phyloP scores from a whole-genome alignment of 208 protist species.

The Wallacemonas sp. region DNA sequence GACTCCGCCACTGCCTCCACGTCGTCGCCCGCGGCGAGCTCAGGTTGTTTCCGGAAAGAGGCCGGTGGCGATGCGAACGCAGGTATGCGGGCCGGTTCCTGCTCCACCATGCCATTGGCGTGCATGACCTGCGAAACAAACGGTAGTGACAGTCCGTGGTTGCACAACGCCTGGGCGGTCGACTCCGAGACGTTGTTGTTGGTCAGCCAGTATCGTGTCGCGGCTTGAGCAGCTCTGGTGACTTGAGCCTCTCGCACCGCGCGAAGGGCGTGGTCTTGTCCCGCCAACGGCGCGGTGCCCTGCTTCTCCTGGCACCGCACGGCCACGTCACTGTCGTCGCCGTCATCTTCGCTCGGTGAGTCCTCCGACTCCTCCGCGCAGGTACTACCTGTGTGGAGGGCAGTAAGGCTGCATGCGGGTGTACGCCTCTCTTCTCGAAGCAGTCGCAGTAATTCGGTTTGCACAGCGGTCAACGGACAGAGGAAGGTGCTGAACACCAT shows the following conservation, averaged over 20 bases:
- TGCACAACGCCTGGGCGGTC: conserved; percentile 53
- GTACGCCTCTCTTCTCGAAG: conserved; percentile 41
- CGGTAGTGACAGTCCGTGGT: conserved; percentile 53
- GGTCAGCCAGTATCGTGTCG: conserved; percentile 24
- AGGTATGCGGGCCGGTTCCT: neutral
- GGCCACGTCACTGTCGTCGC: neutral
- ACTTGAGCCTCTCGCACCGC: neutral
- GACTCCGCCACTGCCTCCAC: neutral
- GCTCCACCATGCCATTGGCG: neutral
- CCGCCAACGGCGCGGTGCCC: neutral
- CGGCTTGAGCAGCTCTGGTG: neutral
- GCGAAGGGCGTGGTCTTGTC: conserved; percentile 9
- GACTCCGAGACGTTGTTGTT: conserved; percentile 38
- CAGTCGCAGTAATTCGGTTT: conserved; percentile 59
- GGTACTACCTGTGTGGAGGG: neutral
- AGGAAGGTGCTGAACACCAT: conserved; percentile 70
- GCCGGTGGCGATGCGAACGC: neutral
- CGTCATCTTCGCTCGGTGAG: neutral
- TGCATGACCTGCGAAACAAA: conserved; percentile 39
- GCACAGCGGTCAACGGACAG: conserved; percentile 48
- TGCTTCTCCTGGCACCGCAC: neutral
- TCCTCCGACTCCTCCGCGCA: conserved; percentile 34
- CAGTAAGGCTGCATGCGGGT: too few species aligned
- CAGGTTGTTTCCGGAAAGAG: neutral
- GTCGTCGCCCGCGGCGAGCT: neutral